Base-by-base conservation (phyloP, 1,284 basidiomycete genomes). In the Farysia itapuensis region DNA sequence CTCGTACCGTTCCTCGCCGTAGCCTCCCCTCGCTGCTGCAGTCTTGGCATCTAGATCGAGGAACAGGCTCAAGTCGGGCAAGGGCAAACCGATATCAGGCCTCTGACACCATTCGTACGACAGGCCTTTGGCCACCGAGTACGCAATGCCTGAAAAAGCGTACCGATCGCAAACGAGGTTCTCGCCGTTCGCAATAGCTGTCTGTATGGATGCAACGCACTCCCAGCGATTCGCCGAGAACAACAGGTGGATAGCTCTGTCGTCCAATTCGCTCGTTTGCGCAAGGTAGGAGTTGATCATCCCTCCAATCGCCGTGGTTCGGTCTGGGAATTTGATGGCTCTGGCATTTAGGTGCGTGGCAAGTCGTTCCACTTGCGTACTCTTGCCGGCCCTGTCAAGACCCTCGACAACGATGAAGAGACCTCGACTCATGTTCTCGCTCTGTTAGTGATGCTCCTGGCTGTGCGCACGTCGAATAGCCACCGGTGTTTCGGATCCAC, bases 201-300 rank as follows among this genome's bases (percentile, higher is more conserved):
- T 72, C 41, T 59, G 21, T 19, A 58, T 35, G 24, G 56, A 49
- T 19, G 58, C 35, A 30, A 63, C 44, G 43, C 53, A 53, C 77
- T 98, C 94, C 94, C 95, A 98, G 19, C 94, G 84, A 76, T 98
- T 99, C 1, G 93, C 94, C 36, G 90, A 87, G 81, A 98, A 98
- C 43, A 99, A 83, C 1, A 97, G 84, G 74, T 98, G 94, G 43
- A 98, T 86, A 3, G 88, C 88, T 61, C 82, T 87, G 79, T 97
- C 91, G 77, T 95, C 90, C 41, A 97, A 81, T 18, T 97, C 90
- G 8, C 86, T 82, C 47, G 87, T 79, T 15, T 86, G 88, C 42
- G 84, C 70, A 26, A 99, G 81, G 78, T 98, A 99, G 11, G 86
- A 83, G 77, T 98, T 87, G 72, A 98, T 95, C 86, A 94, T 89